Evolutionary conservation across 371 early-diverging fungal genomes (phyloP), one percentile per base, ranked within the genome.

Genomic region (Actinomucor elegans): DNA sequence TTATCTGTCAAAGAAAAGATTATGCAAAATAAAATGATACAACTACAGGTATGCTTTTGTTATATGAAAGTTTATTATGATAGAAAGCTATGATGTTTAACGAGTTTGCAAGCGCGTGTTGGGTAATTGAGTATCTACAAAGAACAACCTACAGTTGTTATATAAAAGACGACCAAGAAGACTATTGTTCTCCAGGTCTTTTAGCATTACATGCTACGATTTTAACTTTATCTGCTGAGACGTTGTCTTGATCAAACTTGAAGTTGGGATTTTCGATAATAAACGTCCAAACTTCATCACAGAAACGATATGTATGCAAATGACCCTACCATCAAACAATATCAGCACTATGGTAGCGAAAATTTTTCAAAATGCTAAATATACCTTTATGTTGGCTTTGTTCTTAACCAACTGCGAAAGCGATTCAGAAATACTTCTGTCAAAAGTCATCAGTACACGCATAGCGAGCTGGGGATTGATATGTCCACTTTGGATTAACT

Each of bases 251-350:
- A 29, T 96, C 97, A 55, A 96, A 87, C 41, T 89, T 85, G 69
- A 97, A 91, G 23, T 75, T 88, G 9, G 94, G 91, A 42, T 89
- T 83, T 50, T 89, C 86, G 38, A 97, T 80, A 23, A 95, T 88
- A 74, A 98, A 96, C 0, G 97, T 96, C 96, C 96, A 96, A 26
- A 96, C 96, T 57, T 97, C 98, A 66, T 97, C 96, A 71, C 94
- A 90, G 57, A 91, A 93, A 35, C 95, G 86, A 72, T 95, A 96
- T 15, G 88, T 90, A 57, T 88, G 84, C 59, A 95, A 78, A 55
- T 87, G 88, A 12, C 94, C 96, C 87, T 89, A 42, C 36, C 10
- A 3, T 7, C 11, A 6, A 31, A 31, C 31, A 31, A 31, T 11
- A 31, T 11, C 6, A 8, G 6, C 11, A 31, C 6, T 31, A 31